Conservation (phyloP, 208 protist genomes). For the Phytomonas sp. region DNA sequence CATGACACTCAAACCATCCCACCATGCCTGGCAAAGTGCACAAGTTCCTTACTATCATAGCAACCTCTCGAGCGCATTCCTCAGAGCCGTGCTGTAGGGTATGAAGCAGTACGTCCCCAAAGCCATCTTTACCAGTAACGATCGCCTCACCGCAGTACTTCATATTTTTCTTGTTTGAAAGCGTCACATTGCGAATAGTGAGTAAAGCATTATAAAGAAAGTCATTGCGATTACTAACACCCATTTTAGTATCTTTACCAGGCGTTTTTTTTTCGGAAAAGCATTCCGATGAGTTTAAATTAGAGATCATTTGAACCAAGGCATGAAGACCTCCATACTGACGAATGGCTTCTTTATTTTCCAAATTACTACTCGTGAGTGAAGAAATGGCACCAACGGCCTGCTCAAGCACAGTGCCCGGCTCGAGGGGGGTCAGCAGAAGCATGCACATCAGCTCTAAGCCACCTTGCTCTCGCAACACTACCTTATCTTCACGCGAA, state of each 20-base stretch:
- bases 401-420: constrained; percentile 80
- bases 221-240: neutral
- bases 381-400: constrained; percentile 83
- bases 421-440: constrained; percentile 44
- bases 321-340: constrained; percentile 64
- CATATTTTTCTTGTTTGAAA: constrained; percentile 61
- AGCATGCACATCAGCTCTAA: constrained; percentile 79
- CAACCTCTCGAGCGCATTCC: constrained; percentile 78
- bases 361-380: constrained; percentile 73
- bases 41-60: constrained; percentile 81
- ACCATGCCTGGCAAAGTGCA: constrained; percentile 35
- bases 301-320: constrained; percentile 52
- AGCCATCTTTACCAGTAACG: constrained; percentile 17
- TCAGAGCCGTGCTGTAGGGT: constrained; percentile 75
- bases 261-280: neutral
- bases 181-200: constrained; percentile 74
- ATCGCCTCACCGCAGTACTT: constrained; percentile 30
- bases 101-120: constrained; percentile 59
- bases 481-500: constrained; percentile 81
- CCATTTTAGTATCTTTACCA: neutral
- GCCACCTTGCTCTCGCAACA: constrained; percentile 61
- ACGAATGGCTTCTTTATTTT: constrained; percentile 75
- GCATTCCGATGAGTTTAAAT: constrained; percentile 20
- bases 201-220: constrained; percentile 72
- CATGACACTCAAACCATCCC: constrained; percentile 36